Base-by-base conservation (phyloP, 2,329 filamentous ascomycete species). In the Colletotrichum eremochloae region DNA sequence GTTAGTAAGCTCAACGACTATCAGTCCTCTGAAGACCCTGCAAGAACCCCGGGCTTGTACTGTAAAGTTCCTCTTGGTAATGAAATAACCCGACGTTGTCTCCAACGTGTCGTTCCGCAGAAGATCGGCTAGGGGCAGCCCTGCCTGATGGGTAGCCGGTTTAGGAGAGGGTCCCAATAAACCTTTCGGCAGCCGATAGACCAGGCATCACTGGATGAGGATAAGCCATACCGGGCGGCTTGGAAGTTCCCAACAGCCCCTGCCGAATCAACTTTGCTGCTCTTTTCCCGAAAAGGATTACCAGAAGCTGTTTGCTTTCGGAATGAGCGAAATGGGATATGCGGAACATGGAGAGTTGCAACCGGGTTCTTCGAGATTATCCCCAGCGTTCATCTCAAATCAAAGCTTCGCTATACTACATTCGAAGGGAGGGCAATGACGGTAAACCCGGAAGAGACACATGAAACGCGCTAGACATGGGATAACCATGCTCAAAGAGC, bases 401-500 rank as follows among this genome's bases (percentile, higher is more conserved):
- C 63, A 70, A 63, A 60, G 67, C 64, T 64, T 74, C 67, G 57
- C 71, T 73, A 74, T 71, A 61, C 71, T 71, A 46, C 46, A 64
- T 68, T 72, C 18, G 63, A 67, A 56, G 40, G 62, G 33, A 9
- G 29, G 11, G 38, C 44, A 48, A 50, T 52, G 67, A 58, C 67
- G 40, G 72, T 75, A 74, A 57, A 33, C 70, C 73, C 36, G 44
- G 69, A 66, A 20, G 9, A 48, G 70, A 52, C 52, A 75, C 60
- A 66, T 75, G 74, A 75, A 75, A 75, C 74, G 55, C 70, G 73
- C 70, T 73, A 74, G 63, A 42, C 74, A 53, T 40, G 74, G 74
- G 40, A 29, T 15, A 1, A 18, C 67, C 71, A 63, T 70, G 69
- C 63, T 14, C 56, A 40, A 48, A 57, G 57, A 67, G 38, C n/a